Percentiles rank a stretch among this genome's conserved stretches.
These are phyloP conservation scores for Boletus vermiculosoides DNA, from an alignment of 768 basidiomycete species.

Conservation along the genomic window DNA sequence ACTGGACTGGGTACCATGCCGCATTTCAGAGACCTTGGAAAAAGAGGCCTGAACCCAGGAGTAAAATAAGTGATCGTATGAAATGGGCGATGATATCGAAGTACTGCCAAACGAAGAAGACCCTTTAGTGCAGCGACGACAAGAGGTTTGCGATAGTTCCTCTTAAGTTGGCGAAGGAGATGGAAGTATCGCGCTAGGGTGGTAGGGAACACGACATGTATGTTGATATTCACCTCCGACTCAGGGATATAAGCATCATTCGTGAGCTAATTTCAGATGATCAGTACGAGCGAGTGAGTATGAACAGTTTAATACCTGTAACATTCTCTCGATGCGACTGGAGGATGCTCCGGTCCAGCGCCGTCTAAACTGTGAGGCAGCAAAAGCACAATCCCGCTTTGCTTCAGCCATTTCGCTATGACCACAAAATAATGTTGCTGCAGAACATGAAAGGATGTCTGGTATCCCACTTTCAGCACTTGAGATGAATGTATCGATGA, in stretches of 20 bases:
- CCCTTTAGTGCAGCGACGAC: constrained; percentile 85
- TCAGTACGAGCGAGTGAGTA: neutral
- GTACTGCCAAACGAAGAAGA: constrained; percentile 70
- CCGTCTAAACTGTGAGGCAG: too few relatives aligned
- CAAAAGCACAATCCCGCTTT: too few relatives aligned
- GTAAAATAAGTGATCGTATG: neutral
- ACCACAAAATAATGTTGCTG: too few relatives aligned
- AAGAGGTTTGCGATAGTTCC: constrained; percentile 86
- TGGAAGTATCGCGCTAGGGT: constrained; percentile 95
- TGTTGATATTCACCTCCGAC: constrained; percentile 58
- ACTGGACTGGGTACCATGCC: constrained; percentile 57
- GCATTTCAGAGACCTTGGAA: constrained; percentile 62
- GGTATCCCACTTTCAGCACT: too few relatives aligned
- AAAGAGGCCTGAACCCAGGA: constrained; percentile 59
- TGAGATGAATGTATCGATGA: too few relatives aligned
- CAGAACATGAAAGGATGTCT: too few relatives aligned
- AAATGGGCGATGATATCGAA: constrained; percentile 23
- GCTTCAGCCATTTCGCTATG: too few relatives aligned
- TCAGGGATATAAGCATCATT: constrained; percentile 57
- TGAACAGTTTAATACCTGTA: constrained; percentile 59
- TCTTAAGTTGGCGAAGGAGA: constrained; percentile 73
- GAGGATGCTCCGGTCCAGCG: too few relatives aligned
- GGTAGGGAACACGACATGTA: constrained; percentile 83
- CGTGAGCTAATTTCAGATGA: constrained; percentile 54
- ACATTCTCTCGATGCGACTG: too few relatives aligned